phyloP scores from a whole-genome alignment of 495 filamentous ascomycete genomes.

The Penicillium argentinense region DNA sequence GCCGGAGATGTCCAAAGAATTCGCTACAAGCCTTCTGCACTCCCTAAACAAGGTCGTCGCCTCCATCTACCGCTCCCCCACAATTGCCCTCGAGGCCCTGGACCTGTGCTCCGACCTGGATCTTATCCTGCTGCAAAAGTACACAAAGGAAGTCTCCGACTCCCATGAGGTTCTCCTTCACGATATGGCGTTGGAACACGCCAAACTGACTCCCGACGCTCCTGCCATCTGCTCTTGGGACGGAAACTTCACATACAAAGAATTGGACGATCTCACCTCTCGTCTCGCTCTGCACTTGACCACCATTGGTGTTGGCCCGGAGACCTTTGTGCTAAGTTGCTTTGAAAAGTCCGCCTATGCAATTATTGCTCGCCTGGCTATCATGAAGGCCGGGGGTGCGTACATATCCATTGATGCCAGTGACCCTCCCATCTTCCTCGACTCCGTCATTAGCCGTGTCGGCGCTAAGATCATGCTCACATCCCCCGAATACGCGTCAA shows the following conservation, averaged over 20 bases:
- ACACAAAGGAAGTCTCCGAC: neutral
- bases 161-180: neutral
- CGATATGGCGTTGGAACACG: neutral
- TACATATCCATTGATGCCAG: conserved; percentile 11
- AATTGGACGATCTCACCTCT: conserved; percentile 10
- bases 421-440: conserved; percentile 6
- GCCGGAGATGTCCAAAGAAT: too few relatives aligned
- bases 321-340: conserved; percentile 48
- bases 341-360: conserved; percentile 56
- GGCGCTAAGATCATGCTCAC: conserved; percentile 5
- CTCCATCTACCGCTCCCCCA: too few relatives aligned
- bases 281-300: conserved; percentile 14
- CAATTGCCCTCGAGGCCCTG: too few relatives aligned
- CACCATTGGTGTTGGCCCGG: conserved; percentile 31
- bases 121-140: too few relatives aligned
- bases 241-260: conserved; percentile 17
- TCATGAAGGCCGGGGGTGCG: conserved; percentile 52
- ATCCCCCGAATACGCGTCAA: neutral
- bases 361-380: conserved; percentile 39
- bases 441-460: conserved; percentile 5
- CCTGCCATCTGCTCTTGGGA: conserved; percentile 20
- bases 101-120: too few relatives aligned
- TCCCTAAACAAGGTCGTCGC: too few relatives aligned
- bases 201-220: neutral
- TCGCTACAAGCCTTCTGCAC: too few relatives aligned